Evolutionary conservation across 2,329 filamentous ascomycete genomes (phyloP).

Genomic region (Xylariaceae sp.): DNA sequence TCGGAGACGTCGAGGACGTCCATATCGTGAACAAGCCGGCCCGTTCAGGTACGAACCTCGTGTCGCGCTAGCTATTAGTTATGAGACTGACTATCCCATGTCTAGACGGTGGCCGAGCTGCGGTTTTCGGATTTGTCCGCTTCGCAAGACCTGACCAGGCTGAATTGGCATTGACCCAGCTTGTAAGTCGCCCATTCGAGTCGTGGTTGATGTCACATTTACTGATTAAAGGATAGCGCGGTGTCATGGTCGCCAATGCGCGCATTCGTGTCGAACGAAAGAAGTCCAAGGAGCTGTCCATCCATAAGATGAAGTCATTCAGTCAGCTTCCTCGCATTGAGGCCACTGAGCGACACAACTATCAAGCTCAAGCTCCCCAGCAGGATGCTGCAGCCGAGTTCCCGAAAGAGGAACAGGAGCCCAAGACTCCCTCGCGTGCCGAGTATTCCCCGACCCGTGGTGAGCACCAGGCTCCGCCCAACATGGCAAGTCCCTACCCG

Average conservation of each 20-base stretch:
- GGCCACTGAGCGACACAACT: no score
- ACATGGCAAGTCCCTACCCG: no score
- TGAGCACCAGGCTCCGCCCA: no score
- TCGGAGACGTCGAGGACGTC: slow-evolving; percentile 22
- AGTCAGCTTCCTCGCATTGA: not conserved
- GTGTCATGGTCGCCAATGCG: slow-evolving; percentile 1
- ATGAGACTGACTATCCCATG: slow-evolving; percentile 1
- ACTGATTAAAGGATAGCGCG: slow-evolving; percentile 1
- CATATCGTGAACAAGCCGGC: slow-evolving; percentile 24
- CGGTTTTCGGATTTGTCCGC: slow-evolving; percentile 31
- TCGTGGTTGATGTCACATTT: not conserved
- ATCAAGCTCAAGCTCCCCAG: no score
- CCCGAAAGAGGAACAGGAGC: no score
- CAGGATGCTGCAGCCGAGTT: no score
- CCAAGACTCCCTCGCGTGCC: no score
- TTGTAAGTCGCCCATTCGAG: slow-evolving; percentile 30
- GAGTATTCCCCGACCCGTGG: no score
- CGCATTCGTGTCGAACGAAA: not conserved
- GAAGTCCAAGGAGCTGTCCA: no score
- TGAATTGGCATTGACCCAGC: slow-evolving; percentile 26
- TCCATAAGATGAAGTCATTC: no score
- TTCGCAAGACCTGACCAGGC: slow-evolving; percentile 29
- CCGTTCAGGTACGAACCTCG: slow-evolving; percentile 3
- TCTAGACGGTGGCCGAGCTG: slow-evolving; percentile 13
- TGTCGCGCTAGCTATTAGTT: not conserved